Evolutionary conservation across 768 basidiomycete genomes (phyloP), one percentile per base, ranked within the genome.

Genomic region (Serendipita sp.): DNA sequence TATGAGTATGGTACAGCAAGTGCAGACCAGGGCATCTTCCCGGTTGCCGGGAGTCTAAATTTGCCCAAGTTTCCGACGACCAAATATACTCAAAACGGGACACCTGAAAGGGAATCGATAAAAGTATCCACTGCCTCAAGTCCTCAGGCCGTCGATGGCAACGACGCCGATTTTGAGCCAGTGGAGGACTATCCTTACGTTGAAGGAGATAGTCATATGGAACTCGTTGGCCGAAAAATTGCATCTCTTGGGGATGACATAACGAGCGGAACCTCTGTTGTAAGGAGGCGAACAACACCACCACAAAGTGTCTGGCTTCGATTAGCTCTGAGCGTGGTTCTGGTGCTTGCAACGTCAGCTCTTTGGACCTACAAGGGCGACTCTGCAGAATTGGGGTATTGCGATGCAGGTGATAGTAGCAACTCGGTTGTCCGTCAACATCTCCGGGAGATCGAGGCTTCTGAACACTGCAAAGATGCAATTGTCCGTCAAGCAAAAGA

Each of bases 331-430:
- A 35, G 24, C 8, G 8, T 60, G 10, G 8, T 60, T 3, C 10
- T 60, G 0, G 56, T 37, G 3, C 5, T 60, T 28, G 2, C 24
- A 32, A 32, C 24, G 1, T 5, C 16, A 16, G 56, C 34, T 5
- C 35, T 60, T 28, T 60, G 35, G 28, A 11, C 77, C 16, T 88
- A 83, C 77, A 90, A 89, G 74, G 66, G 68, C 11, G 83, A 86
- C 68, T 89, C 89, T 3, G 76, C 84, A 2, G 72, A 78, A 10
- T 83, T 92, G 68, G 90, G 91, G 3, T 92, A 83, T 73, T 92
- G 90, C 70, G 83, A 88, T 67, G 73, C 80, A 41, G 85, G 81
- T 18, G 81, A 73, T 65, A 75, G 77, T 68, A 86, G 83, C 34
- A 92, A 86, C 72, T 72, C 69, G 28, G 75, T 76, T 2, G 73